These are phyloP conservation scores for Hypoxylon sp. DNA, from an alignment of 2,329 filamentous ascomycete genomes.

Conservation along the genomic window DNA sequence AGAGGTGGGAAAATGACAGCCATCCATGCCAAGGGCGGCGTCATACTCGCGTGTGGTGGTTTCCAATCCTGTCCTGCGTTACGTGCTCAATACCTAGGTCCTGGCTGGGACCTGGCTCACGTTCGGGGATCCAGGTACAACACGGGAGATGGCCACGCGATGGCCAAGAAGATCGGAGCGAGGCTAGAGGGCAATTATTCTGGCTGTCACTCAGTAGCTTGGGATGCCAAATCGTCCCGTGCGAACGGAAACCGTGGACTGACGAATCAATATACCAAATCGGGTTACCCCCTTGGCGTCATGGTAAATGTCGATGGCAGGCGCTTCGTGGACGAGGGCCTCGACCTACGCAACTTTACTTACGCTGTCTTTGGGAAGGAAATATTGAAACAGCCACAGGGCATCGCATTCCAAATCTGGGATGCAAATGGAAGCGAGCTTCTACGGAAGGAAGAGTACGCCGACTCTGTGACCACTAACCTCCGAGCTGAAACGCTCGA, in stretches of 20 bases:
- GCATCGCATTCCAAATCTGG: slow-evolving; percentile 75
- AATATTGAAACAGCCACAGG: slow-evolving; percentile 70
- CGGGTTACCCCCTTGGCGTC: slow-evolving; percentile 74
- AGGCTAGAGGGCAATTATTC: slow-evolving; percentile 70
- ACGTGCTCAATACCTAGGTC: slow-evolving; percentile 66
- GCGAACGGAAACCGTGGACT: slow-evolving; percentile 68
- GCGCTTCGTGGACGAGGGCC: slow-evolving; percentile 75
- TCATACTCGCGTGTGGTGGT: slow-evolving; percentile 71
- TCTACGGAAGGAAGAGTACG: slow-evolving; percentile 73
- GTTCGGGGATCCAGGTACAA: slow-evolving; percentile 76
- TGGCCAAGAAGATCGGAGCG: slow-evolving; percentile 66
- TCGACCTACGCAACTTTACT: slow-evolving; percentile 75
- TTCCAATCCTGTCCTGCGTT: slow-evolving; percentile 73
- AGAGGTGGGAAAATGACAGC: slow-evolving; percentile 24
- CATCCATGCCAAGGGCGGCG: slow-evolving; percentile 50
- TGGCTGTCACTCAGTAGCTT: slow-evolving; percentile 74
- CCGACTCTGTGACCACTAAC: slow-evolving; percentile 67
- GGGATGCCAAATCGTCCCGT: slow-evolving; percentile 72
- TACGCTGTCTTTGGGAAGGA: slow-evolving; percentile 75
- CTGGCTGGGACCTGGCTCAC: slow-evolving; percentile 72
- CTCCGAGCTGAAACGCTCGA: slow-evolving; percentile 65
- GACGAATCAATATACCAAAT: slow-evolving; percentile 77
- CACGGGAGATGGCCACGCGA: slow-evolving; percentile 68
- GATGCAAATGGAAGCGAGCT: slow-evolving; percentile 65
- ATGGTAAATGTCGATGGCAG: slow-evolving; percentile 72